phyloP scores from a whole-genome alignment of 2,329 filamentous ascomycete genomes.

The Ciborinia camelliae region DNA sequence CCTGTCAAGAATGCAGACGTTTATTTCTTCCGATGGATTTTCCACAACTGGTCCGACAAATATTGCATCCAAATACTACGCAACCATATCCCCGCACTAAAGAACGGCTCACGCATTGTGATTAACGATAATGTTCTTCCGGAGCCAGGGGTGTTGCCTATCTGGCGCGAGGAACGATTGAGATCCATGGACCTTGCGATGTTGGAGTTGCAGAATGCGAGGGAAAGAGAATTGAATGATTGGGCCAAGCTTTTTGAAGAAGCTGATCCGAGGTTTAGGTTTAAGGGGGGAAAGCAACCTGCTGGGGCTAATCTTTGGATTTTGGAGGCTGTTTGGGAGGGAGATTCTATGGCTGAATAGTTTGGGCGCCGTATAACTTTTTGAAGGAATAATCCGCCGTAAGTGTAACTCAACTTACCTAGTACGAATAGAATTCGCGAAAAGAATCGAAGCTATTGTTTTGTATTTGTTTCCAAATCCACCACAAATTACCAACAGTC shows the following conservation, averaged over 20 bases:
- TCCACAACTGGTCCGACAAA: constrained; percentile 49
- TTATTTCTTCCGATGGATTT: constrained; percentile 46
- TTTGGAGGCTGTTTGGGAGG: constrained; percentile 2
- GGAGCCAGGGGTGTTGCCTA: constrained; percentile 3
- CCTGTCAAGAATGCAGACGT: constrained; percentile 38
- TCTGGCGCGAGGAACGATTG: constrained; percentile 14
- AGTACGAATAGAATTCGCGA: no score
- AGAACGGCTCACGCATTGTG: constrained; percentile 41
- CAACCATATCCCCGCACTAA: constrained; percentile 42
- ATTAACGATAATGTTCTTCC: constrained; percentile 20
- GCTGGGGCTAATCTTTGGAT: constrained; percentile 2
- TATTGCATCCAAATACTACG: constrained; percentile 39
- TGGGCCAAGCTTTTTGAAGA: constrained; percentile 36
- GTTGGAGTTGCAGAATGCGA: constrained; percentile 37
- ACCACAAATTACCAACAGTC: no score
- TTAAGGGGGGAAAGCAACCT: neutral
- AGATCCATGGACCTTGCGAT: constrained; percentile 37
- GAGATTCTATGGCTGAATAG: neutral
- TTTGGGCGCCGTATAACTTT: neutral
- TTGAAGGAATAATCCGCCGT: neutral
- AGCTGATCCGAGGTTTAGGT: constrained; percentile 29
- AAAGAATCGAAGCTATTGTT: neutral
- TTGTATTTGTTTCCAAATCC: no score
- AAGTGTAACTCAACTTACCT: no score
- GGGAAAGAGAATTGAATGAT: constrained; percentile 37